Conservation (phyloP, 768 basidiomycete species). For the Lentinula boryana region DNA sequence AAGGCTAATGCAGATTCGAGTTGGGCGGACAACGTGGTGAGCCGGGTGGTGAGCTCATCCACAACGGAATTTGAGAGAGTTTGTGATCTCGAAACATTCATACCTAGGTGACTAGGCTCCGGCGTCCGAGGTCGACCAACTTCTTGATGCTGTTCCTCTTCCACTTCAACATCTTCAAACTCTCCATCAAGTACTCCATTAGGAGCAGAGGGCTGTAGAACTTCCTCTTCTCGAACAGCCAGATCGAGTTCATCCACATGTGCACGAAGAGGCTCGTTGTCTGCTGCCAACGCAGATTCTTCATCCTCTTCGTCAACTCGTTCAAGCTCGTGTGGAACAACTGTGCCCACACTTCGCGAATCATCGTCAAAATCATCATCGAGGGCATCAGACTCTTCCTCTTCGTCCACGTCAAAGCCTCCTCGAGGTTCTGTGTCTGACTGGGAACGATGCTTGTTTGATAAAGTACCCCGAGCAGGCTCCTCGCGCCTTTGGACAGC, state of each 20-base stretch:
- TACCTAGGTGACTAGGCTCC: conserved; percentile 63
- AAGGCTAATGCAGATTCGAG: conserved; percentile 72
- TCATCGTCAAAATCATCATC: conserved; percentile 62
- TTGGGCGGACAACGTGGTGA: conserved; percentile 60
- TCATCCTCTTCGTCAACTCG: conserved; percentile 74
- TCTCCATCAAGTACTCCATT: neutral
- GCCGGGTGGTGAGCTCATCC: conserved; percentile 55
- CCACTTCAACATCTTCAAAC: conserved; percentile 15
- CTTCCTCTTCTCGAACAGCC: neutral
- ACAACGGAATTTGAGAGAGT: conserved; percentile 25
- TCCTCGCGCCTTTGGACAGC: conserved; percentile 45
- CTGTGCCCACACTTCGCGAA: conserved; percentile 62
- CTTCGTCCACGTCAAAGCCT: conserved; percentile 27
- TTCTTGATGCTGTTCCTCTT: conserved; percentile 30
- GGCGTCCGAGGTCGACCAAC: conserved; percentile 70
- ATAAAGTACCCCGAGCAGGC: neutral
- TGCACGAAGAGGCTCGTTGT: neutral
- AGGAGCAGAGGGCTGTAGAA: neutral
- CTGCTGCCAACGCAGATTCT: conserved; percentile 31
- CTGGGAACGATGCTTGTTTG: neutral
- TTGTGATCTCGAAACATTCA: conserved; percentile 36
- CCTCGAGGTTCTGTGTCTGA: conserved; percentile 15
- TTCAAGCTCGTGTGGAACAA: conserved; percentile 64
- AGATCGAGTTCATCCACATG: neutral
- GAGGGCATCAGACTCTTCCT: conserved; percentile 16